Conservation (phyloP, 2,329 filamentous ascomycete species). For the Claviceps pazoutovae region DNA sequence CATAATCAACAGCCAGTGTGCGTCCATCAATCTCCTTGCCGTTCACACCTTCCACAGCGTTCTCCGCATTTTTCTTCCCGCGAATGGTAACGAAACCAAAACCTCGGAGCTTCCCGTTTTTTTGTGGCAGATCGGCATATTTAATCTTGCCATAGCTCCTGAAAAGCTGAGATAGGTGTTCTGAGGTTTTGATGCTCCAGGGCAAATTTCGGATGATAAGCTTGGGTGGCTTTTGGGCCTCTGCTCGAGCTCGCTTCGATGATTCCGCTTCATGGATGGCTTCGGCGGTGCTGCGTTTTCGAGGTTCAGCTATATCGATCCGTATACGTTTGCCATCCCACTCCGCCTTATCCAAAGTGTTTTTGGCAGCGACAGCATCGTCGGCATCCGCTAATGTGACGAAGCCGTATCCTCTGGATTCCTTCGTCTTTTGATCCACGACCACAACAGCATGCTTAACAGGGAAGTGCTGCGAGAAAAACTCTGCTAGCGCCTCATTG, state of each 20-base stretch:
- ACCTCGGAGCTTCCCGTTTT: conserved; percentile 61
- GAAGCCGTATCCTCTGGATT: conserved; percentile 87
- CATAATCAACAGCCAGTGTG: conserved; percentile 88
- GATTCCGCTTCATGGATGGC: conserved; percentile 23
- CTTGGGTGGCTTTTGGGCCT: conserved; percentile 51
- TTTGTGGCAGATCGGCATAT: conserved; percentile 69
- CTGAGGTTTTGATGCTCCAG: conserved; percentile 82
- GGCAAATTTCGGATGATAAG: conserved; percentile 87
- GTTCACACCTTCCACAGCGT: conserved; percentile 71
- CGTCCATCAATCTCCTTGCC: conserved; percentile 82
- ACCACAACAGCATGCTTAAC: conserved; percentile 95
- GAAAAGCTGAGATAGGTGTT: conserved; percentile 70
- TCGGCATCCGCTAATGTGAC: conserved; percentile 92
- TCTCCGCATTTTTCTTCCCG: conserved; percentile 81
- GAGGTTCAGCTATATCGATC: conserved; percentile 76
- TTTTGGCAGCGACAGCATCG: conserved; percentile 69
- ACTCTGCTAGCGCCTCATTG: conserved; percentile 66
- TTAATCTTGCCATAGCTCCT: conserved; percentile 84
- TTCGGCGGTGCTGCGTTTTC: conserved; percentile 51
- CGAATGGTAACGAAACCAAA: conserved; percentile 89
- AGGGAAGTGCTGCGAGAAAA: conserved; percentile 89
- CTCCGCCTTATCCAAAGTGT: conserved; percentile 64
- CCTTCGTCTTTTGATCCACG: conserved; percentile 68
- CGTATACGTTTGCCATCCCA: conserved; percentile 72
- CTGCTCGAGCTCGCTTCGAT: conserved; percentile 42